A percentile compares a stretch with the other conserved stretches of the same genome.
Evolutionary conservation across 78 protist genomes (phyloP).

Genomic region (Acrasis kona): DNA sequence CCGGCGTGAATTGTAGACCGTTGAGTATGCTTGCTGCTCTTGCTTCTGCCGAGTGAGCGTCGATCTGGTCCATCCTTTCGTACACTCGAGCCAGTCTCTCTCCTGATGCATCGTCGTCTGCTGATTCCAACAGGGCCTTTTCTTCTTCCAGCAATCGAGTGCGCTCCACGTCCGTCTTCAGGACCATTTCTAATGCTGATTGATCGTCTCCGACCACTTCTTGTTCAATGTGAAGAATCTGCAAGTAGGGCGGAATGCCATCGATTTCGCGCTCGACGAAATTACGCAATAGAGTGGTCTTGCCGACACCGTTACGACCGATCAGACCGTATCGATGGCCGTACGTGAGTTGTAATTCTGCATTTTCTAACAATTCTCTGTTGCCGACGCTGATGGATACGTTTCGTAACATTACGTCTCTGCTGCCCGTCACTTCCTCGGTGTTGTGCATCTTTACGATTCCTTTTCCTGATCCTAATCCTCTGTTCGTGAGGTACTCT

Average conservation of each 20-base stretch:
- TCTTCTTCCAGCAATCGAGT: constrained; percentile 56
- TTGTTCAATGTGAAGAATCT: constrained; percentile 79
- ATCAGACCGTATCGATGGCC: constrained; percentile 73
- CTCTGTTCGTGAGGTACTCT: too few relatives aligned
- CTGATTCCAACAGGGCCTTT: constrained; percentile 25
- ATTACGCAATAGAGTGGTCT: constrained; percentile 75
- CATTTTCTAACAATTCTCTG: neutral
- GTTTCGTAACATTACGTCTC: neutral
- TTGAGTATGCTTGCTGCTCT: constrained; percentile 55
- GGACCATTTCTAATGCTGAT: constrained; percentile 61
- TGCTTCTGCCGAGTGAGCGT: constrained; percentile 49
- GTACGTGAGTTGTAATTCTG: neutral
- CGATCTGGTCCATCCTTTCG: constrained; percentile 55
- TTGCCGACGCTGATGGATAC: neutral
- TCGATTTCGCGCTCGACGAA: constrained; percentile 51
- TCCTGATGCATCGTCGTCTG: constrained; percentile 15
- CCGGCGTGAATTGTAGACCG: constrained; percentile 76
- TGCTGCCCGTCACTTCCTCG: neutral
- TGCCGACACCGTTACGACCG: constrained; percentile 88
- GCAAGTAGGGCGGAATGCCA: constrained; percentile 38
- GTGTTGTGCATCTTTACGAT: neutral
- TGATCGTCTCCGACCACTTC: constrained; percentile 64
- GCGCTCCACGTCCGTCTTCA: constrained; percentile 71
- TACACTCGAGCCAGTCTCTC: constrained; percentile 24
- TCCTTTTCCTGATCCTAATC: too few relatives aligned